A percentile compares a stretch with the other conserved stretches of the same genome.
Conservation (phyloP, 192 early-diverging fungal genomes). For the Chytriomyces hyalinus region DNA sequence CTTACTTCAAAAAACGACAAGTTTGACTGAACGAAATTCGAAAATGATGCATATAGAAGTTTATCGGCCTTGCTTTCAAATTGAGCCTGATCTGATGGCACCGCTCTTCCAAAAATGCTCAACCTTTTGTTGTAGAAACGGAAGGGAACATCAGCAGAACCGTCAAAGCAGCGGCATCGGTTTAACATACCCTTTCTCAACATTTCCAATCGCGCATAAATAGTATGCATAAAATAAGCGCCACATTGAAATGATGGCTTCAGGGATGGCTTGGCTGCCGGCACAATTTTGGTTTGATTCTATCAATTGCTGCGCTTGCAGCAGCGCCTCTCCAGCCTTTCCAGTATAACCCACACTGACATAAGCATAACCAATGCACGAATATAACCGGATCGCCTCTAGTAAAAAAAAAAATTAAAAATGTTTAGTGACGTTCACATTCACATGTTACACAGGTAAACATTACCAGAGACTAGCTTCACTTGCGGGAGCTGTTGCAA, state of each 20-base stretch:
- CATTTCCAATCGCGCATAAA: constrained; percentile 61
- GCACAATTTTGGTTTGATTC: constrained; percentile 36
- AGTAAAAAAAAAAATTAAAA: neutral
- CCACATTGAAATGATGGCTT: constrained; percentile 49
- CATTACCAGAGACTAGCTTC: constrained; percentile 41
- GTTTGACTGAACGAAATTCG: constrained; percentile 31
- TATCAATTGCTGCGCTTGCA: constrained; percentile 50
- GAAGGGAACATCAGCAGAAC: constrained; percentile 11
- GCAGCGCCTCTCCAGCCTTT: constrained; percentile 65
- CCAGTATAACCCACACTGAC: constrained; percentile 74
- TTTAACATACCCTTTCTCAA: constrained; percentile 54
- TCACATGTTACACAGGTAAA: constrained; percentile 4
- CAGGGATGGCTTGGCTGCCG: neutral
- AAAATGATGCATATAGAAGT: constrained; percentile 2
- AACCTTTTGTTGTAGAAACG: constrained; percentile 1
- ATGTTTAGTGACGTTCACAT: neutral
- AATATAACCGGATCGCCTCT: constrained; percentile 56
- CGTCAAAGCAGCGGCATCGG: neutral
- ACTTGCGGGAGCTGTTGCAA: constrained; percentile 36
- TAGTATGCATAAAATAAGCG: constrained; percentile 65
- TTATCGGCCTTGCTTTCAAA: neutral
- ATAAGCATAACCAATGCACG: constrained; percentile 63
- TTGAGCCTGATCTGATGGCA: constrained; percentile 36
- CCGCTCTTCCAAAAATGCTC: constrained; percentile 24
- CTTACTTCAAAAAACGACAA: constrained; percentile 25